Base-by-base conservation (phyloP, 1,139 yeast species). In the Protomyces lactucae-debilis region DNA sequence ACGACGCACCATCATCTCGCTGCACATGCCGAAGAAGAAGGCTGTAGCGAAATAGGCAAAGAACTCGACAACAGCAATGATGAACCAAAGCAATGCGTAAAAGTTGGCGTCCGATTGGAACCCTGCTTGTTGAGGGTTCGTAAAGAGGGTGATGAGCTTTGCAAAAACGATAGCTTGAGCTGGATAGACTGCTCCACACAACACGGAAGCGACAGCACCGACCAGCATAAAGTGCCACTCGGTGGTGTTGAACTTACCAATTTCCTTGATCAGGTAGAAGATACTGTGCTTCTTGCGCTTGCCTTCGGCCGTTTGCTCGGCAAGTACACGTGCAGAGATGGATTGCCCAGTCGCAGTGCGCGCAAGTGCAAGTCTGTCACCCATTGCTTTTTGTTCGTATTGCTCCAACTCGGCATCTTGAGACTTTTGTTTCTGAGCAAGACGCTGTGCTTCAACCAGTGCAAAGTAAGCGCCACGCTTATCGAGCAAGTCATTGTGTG, bases 1-100 rank as follows among this genome's bases (percentile, higher is more conserved):
- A 55, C 84, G 71, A 3, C 85, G 83, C 9, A 79, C 79, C 36
- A 79, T 73, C 61, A 78, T 67, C 70, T 79, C 82, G 14, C 80
- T 68, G 2, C 77, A 72, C 52, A 67, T 65, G 1, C 76, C 68
- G 55, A 77, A 68, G 60, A 70, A 67, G 43, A 73, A 68, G 60
- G 75, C 72, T 71, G 76, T 73, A 43, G 71, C 54, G 23, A 72
- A 60, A 57, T 75, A 74, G 1, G 72, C 69, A 48, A 75, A 59
- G 61, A 76, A 71, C 55, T 77, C 69, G n/a, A 76, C 70, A 32
- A 73, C 67, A 16, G 79, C 80, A 52, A 78, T 69, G 75, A 78
- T 75, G 67, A 79, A 76, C 67, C 76, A 74, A 70, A 74, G 75
- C 1, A 77, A 77, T n/a, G 78, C 69, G 65, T 71, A 75, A 35